Percentiles rank a stretch among this genome's conserved stretches.
Evolutionary conservation across 1,284 basidiomycete genomes (phyloP).

Genomic region (Trametes versicolor): DNA sequence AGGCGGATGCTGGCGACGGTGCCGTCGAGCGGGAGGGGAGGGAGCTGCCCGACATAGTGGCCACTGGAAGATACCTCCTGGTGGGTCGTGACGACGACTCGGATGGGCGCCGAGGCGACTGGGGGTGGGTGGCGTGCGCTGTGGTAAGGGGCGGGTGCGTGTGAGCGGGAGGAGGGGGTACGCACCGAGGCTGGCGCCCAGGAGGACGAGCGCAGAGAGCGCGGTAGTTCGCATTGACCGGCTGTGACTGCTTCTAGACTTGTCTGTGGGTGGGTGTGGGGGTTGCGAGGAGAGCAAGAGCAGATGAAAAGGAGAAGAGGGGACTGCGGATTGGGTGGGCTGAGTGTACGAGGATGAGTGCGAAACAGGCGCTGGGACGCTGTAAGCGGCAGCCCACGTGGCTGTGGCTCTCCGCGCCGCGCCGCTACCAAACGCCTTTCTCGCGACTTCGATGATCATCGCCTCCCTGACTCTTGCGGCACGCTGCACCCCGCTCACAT

Average conservation of each 20-base stretch:
- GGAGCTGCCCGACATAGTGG: slow-evolving; percentile 16
- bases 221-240: slow-evolving; percentile 24
- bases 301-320: neutral
- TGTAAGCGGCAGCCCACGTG: neutral
- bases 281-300: neutral
- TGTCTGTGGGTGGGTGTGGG: neutral
- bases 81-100: slow-evolving; percentile 46
- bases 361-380: neutral
- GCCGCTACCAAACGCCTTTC: neutral
- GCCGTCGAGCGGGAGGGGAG: slow-evolving; percentile 21
- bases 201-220: slow-evolving; percentile 40
- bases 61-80: slow-evolving; percentile 41
- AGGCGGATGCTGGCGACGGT: slow-evolving; percentile 24
- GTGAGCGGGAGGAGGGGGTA: slow-evolving; percentile 7
- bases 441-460: neutral
- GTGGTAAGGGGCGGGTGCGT: too few relatives aligned
- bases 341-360: neutral
- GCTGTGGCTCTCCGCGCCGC: neutral
- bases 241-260: too few relatives aligned
- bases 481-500: too few relatives aligned
- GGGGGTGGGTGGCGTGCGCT: neutral
- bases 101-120: slow-evolving; percentile 50
- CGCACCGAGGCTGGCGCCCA: slow-evolving; percentile 50
- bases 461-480: too few relatives aligned
- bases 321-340: neutral